These are phyloP conservation scores for Cicer cuneatum DNA, from an alignment of 306 rosid species.

Conservation along the genomic window DNA sequence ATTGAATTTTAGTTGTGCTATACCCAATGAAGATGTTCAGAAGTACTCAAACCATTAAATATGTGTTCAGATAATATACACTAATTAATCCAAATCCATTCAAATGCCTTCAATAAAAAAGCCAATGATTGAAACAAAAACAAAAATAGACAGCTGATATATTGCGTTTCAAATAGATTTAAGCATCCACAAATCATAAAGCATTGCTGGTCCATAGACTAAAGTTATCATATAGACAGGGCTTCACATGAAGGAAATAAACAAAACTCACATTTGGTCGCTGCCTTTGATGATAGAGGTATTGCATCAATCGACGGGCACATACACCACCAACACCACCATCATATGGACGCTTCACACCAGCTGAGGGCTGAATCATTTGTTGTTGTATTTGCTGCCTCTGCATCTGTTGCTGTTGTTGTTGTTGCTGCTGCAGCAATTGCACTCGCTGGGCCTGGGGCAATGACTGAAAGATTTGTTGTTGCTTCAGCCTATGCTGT, in stretches of 20 bases:
- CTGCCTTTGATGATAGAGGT: slow-evolving; percentile 90
- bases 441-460: slow-evolving; percentile 86
- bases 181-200: slow-evolving; percentile 4
- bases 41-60: slow-evolving; percentile 25
- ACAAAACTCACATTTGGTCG: slow-evolving; percentile 72
- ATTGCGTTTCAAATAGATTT: slow-evolving; percentile 20
- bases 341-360: slow-evolving; percentile 76
- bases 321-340: slow-evolving; percentile 86
- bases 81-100: neutral
- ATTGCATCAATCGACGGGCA: slow-evolving; percentile 96
- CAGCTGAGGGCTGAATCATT: slow-evolving; percentile 69
- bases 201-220: slow-evolving; percentile 8
- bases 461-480: slow-evolving; percentile 80
- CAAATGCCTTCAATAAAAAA: neutral
- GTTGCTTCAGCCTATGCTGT: slow-evolving; percentile 68
- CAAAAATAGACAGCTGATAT: neutral
- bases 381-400: slow-evolving; percentile 90
- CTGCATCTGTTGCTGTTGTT: slow-evolving; percentile 74
- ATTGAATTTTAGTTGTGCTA: neutral
- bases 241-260: slow-evolving; percentile 28
- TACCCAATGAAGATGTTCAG: slow-evolving; percentile 14
- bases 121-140: neutral
- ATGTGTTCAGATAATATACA: neutral
- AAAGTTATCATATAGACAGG: neutral
- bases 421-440: slow-evolving; percentile 52